Evolutionary conservation across 257 asterid species (phyloP).

Genomic region (Striga asiatica): DNA sequence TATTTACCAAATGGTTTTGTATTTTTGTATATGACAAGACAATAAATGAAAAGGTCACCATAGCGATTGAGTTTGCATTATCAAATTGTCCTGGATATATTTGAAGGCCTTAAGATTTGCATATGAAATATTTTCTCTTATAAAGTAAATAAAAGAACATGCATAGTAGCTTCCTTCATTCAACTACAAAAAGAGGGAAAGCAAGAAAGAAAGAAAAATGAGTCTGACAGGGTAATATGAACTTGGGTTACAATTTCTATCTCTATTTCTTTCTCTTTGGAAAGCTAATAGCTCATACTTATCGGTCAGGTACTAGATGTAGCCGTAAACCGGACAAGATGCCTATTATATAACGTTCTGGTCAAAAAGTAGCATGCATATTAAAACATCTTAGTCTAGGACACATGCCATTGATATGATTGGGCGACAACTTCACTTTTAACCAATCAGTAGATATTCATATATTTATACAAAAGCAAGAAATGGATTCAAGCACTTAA

Average conservation of each 20-base stretch:
- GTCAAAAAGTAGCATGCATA: not conserved
- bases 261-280: not conserved
- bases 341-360: too few relatives aligned
- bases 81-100: not conserved
- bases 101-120: not conserved
- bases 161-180: not conserved
- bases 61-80: not conserved
- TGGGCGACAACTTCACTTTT: not conserved
- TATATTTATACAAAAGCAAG: too few relatives aligned
- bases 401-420: conserved; percentile 3
- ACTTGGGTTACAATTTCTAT: not conserved
- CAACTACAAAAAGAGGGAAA: not conserved
- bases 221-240: not conserved
- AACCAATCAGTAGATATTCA: not conserved
- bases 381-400: not conserved
- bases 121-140: not conserved
- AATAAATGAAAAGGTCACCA: not conserved
- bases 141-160: not conserved
- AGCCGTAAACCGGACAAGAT: too few relatives aligned
- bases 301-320: too few relatives aligned
- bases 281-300: not conserved
- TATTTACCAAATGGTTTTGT: not conserved
- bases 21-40: not conserved
- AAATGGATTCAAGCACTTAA: too few relatives aligned
- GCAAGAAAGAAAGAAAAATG: not conserved